Conservation (phyloP, 306 rosid genomes). For the Cicer yamashitae region DNA sequence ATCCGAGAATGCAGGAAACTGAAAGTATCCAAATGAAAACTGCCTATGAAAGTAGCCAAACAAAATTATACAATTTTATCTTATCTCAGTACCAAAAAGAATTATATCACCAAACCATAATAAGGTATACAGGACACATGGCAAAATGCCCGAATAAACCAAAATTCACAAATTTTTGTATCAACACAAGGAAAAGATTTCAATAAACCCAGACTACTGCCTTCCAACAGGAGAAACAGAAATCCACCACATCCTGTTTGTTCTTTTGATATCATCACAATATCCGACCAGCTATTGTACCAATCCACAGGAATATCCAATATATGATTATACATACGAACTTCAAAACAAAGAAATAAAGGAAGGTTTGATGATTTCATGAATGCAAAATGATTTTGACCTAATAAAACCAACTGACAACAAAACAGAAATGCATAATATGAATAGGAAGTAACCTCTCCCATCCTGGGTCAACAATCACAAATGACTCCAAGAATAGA, state of each 20-base stretch:
- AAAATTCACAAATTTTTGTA: slow-evolving; percentile 45
- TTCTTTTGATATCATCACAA: slow-evolving; percentile 47
- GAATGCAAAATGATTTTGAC: slow-evolving; percentile 63
- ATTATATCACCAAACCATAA: slow-evolving; percentile 39
- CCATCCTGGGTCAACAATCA: slow-evolving; percentile 47
- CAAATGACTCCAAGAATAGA: slow-evolving; percentile 42
- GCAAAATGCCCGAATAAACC: slow-evolving; percentile 32
- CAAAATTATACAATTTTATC: slow-evolving; percentile 31
- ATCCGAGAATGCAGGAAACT: background rate
- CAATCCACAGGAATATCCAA: slow-evolving; percentile 48
- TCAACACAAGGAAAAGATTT: slow-evolving; percentile 38
- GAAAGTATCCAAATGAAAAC: background rate
- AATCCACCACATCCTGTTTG: slow-evolving; percentile 47
- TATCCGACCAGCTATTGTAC: slow-evolving; percentile 45
- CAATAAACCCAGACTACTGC: slow-evolving; percentile 36
- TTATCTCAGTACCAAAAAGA: slow-evolving; percentile 13
- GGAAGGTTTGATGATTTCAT: slow-evolving; percentile 48
- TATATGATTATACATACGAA: slow-evolving; percentile 51
- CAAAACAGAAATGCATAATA: slow-evolving; percentile 56
- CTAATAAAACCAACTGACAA: slow-evolving; percentile 46
- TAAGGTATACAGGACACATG: slow-evolving; percentile 37
- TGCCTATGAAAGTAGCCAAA: slow-evolving; percentile 20
- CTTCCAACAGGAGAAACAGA: slow-evolving; percentile 44
- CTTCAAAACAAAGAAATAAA: slow-evolving; percentile 45
- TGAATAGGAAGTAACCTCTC: slow-evolving; percentile 51